Percentiles rank a stretch among this genome's conserved stretches.
These are phyloP conservation scores for Penicillium frequentans DNA, from an alignment of 2,329 filamentous ascomycete species.

Conservation along the genomic window DNA sequence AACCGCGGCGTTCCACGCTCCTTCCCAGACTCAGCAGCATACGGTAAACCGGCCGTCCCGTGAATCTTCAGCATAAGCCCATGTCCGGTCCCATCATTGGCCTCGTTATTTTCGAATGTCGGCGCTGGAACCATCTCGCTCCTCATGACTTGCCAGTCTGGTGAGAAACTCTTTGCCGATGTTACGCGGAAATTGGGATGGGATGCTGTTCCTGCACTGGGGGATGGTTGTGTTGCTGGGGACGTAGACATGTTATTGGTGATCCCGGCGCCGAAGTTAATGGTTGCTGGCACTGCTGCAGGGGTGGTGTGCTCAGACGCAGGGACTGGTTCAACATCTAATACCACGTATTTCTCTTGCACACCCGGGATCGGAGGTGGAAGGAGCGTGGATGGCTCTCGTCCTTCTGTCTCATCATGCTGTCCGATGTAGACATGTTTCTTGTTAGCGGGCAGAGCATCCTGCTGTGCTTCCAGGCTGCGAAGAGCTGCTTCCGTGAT, in stretches of 20 bases:
- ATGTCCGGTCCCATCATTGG: slow-evolving; percentile 49
- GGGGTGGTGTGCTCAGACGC: not conserved
- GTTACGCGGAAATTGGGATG: slow-evolving; percentile 53
- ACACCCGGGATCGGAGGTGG: slow-evolving; percentile 49
- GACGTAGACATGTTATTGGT: slow-evolving; percentile 24
- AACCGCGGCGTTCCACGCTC: slow-evolving; percentile 32
- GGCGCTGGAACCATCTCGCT: slow-evolving; percentile 60
- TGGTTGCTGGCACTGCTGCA: not conserved
- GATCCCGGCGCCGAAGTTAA: not conserved
- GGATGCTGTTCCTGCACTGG: slow-evolving; percentile 3
- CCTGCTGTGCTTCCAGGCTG: slow-evolving; percentile 51
- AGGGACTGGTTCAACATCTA: slow-evolving; percentile 50
- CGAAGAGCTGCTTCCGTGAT: slow-evolving; percentile 66
- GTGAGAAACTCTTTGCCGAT: slow-evolving; percentile 69
- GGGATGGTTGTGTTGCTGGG: slow-evolving; percentile 12
- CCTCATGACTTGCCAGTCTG: slow-evolving; percentile 68
- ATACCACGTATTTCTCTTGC: slow-evolving; percentile 57
- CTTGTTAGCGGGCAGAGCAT: slow-evolving; percentile 22
- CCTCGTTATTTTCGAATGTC: slow-evolving; percentile 60
- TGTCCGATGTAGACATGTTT: slow-evolving; percentile 6
- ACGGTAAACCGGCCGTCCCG: slow-evolving; percentile 38
- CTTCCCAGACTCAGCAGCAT: slow-evolving; percentile 20
- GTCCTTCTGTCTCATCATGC: slow-evolving; percentile 18
- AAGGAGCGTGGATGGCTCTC: slow-evolving; percentile 38
- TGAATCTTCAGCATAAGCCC: slow-evolving; percentile 48